phyloP scores from a whole-genome alignment of 2,329 filamentous ascomycete genomes.

The Cordyceps farinosa region DNA sequence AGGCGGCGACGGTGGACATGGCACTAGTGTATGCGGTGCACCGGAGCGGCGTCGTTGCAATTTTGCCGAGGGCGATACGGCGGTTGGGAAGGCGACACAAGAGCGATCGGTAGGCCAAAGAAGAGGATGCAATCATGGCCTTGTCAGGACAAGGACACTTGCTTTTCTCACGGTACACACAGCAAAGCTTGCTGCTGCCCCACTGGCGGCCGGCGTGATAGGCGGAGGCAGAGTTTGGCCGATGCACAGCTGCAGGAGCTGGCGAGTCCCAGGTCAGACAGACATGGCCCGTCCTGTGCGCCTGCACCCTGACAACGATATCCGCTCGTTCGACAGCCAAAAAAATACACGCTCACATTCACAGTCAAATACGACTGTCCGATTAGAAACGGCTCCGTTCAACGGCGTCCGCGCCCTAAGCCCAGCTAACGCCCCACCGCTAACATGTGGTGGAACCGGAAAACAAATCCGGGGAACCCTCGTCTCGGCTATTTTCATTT shows the following conservation, averaged over 20 bases:
- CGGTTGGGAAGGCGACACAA: background rate
- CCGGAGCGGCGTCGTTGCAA: background rate
- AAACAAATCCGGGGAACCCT: conserved; percentile 15
- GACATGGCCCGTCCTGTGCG: background rate
- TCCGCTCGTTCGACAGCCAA: background rate
- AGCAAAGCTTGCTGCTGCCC: background rate
- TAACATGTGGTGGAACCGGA: conserved; percentile 17
- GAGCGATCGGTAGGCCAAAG: background rate
- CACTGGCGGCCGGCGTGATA: background rate
- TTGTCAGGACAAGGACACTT: background rate
- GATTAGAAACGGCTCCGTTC: conserved; percentile 9
- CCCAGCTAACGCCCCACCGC: conserved; percentile 5
- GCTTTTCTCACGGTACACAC: background rate
- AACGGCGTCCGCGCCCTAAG: conserved; percentile 12
- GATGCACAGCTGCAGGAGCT: conserved; percentile 6
- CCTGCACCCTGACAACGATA: background rate
- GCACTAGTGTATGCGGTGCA: background rate
- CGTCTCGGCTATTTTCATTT: conserved; percentile 2
- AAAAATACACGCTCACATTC: background rate
- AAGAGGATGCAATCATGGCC: too few relatives aligned
- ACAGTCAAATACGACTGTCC: background rate
- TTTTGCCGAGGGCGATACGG: background rate
- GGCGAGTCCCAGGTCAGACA: background rate
- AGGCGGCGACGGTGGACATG: background rate
- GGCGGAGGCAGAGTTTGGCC: conserved; percentile 9